Conservation (phyloP, 1,139 yeast genomes). For the Geotrichum restrictum region DNA sequence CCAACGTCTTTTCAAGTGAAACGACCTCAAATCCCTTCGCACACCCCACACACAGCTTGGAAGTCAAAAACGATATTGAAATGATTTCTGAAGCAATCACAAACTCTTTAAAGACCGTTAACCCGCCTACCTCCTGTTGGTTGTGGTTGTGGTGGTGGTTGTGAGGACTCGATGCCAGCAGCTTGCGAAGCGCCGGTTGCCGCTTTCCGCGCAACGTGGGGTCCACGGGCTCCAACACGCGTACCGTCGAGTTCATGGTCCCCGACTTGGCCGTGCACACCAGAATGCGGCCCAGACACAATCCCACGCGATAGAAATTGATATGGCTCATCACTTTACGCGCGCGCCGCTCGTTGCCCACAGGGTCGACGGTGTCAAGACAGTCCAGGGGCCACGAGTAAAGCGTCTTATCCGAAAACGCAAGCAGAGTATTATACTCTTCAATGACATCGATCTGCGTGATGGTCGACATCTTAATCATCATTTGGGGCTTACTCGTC, state of each 20-base stretch:
- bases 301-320: constrained; percentile 85
- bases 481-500: constrained; percentile 68
- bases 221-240: constrained; percentile 81
- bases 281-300: constrained; percentile 80
- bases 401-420: constrained; percentile 75
- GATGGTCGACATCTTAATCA: constrained; percentile 62
- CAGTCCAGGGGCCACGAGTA: constrained; percentile 83
- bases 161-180: constrained; percentile 45
- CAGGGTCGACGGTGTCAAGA: constrained; percentile 52
- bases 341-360: constrained; percentile 67
- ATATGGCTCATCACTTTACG: constrained; percentile 80
- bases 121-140: constrained; percentile 39
- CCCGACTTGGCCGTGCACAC: constrained; percentile 86
- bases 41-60: constrained; percentile 89
- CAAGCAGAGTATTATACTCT: constrained; percentile 79
- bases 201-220: constrained; percentile 40
- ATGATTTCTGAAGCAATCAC: constrained; percentile 83
- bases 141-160: too few species aligned
- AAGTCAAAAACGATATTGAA: constrained; percentile 82
- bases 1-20: constrained; percentile 52
- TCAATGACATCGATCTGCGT: constrained; percentile 89
- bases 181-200: constrained; percentile 47
- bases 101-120: constrained; percentile 73
- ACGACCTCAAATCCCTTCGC: constrained; percentile 94
- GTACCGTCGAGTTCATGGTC: constrained; percentile 57